A percentile compares a stretch with the other conserved stretches of the same genome.
These are phyloP conservation scores for Aspergillus sp. DNA, from an alignment of 2,329 filamentous ascomycete species.

Conservation along the genomic window DNA sequence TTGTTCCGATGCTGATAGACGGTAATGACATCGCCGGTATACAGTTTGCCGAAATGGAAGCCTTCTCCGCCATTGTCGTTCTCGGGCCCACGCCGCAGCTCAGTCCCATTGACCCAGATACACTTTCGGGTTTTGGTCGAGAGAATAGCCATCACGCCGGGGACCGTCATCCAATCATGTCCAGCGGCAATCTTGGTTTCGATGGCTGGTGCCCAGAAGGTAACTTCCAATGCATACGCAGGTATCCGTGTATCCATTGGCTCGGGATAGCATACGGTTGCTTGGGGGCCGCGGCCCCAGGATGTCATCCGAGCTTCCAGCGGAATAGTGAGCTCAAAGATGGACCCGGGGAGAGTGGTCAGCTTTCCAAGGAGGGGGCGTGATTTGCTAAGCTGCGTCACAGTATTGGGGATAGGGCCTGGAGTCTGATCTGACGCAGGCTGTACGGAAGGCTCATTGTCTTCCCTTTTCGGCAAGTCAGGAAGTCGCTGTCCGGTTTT, in stretches of 20 bases:
- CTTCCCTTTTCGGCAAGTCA: constrained; percentile 23
- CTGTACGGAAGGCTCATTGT: constrained; percentile 17
- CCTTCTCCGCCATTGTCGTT: constrained; percentile 55
- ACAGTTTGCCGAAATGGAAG: constrained; percentile 65
- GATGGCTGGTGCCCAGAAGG: constrained; percentile 71
- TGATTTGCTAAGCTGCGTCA: constrained; percentile 36
- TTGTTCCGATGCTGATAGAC: constrained; percentile 60
- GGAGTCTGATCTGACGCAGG: constrained; percentile 8
- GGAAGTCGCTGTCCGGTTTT: constrained; percentile 40
- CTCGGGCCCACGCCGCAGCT: constrained; percentile 59
- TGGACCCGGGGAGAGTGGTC: constrained; percentile 66
- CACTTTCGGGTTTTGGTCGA: constrained; percentile 76
- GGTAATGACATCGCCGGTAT: constrained; percentile 74
- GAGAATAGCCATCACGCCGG: constrained; percentile 68
- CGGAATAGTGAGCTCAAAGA: constrained; percentile 63
- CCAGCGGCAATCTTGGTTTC: constrained; percentile 60
- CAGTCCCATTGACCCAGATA: constrained; percentile 74
- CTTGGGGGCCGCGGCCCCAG: constrained; percentile 73
- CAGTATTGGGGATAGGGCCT: constrained; percentile 11
- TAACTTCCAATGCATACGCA: constrained; percentile 76
- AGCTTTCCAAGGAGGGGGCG: constrained; percentile 63
- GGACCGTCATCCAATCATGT: constrained; percentile 57
- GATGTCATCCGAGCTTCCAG: constrained; percentile 69
- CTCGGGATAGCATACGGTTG: constrained; percentile 68
- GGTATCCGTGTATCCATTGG: constrained; percentile 71